These are phyloP conservation scores for Eleusine coracana DNA, from an alignment of 176 grass and related monocot species.

Conservation along the genomic window DNA sequence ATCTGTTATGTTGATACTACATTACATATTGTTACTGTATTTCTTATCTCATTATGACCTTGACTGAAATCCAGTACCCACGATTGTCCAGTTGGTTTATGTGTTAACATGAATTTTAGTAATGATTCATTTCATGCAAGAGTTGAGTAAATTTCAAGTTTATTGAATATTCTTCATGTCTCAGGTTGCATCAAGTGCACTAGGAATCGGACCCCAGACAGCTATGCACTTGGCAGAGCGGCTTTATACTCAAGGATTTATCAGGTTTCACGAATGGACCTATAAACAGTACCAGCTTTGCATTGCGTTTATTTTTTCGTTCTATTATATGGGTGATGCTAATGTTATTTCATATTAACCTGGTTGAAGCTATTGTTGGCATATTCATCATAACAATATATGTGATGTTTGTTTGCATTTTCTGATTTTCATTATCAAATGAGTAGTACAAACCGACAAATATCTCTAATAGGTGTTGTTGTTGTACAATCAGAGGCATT, in stretches of 20 bases:
- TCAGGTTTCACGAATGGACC: constrained; percentile 64
- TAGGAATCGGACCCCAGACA: constrained; percentile 85
- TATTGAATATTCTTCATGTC: constrained; percentile 36
- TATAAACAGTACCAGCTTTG: constrained; percentile 7
- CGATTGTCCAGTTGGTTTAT: constrained; percentile 6
- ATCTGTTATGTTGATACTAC: constrained; percentile 23
- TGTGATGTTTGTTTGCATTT: neutral
- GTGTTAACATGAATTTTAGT: neutral
- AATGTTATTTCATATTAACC: neutral
- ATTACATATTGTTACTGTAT: neutral
- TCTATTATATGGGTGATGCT: constrained; percentile 22
- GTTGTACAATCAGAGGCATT: neutral
- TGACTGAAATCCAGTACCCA: constrained; percentile 2
- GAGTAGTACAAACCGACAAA: neutral
- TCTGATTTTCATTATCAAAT: neutral
- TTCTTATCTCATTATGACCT: constrained; percentile 4
- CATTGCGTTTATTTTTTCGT: neutral
- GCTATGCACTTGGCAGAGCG: constrained; percentile 94
- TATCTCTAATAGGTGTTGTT: neutral
- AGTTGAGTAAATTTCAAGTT: constrained; percentile 21
- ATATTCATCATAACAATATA: neutral
- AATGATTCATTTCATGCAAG: constrained; percentile 16
- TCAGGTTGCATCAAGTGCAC: constrained; percentile 91
- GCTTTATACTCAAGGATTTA: constrained; percentile 94
- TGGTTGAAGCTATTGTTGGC: constrained; percentile 26